Conservation (phyloP, 306 rosid species). For the Psophocarpus tetragonolobus region DNA sequence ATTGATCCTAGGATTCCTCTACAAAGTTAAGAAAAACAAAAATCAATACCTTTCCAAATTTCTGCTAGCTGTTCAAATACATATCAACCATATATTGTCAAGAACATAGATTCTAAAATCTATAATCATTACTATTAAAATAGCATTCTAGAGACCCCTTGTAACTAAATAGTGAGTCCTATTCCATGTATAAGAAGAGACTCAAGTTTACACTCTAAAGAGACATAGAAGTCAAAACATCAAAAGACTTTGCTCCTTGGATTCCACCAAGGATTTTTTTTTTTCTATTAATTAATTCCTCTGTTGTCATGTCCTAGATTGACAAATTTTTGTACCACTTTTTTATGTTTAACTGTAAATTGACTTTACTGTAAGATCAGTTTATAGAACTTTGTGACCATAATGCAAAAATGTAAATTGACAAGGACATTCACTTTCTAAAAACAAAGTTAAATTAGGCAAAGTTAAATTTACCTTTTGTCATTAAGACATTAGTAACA, state of each 20-base stretch:
- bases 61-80: not conserved
- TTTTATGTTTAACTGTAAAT: not conserved
- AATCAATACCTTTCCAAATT: not conserved
- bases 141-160: not conserved
- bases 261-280: not conserved
- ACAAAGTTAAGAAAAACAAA: not conserved
- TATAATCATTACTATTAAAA: not conserved
- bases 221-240: not conserved
- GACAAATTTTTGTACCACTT: not conserved
- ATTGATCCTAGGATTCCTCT: not conserved
- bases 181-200: not conserved
- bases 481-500: not conserved
- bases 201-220: not conserved
- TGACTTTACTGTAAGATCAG: not conserved
- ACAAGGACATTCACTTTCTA: not conserved
- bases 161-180: not conserved
- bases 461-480: not conserved
- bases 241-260: not conserved
- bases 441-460: not conserved
- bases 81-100: not conserved
- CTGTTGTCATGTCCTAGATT: not conserved
- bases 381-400: not conserved
- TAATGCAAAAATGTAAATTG: not conserved
- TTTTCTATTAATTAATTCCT: no score
- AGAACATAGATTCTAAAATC: not conserved